Percentiles rank a stretch among this genome's conserved stretches.
phyloP scores from a whole-genome alignment of 176 grass and related monocot species.

The Pontederia paniculata region DNA sequence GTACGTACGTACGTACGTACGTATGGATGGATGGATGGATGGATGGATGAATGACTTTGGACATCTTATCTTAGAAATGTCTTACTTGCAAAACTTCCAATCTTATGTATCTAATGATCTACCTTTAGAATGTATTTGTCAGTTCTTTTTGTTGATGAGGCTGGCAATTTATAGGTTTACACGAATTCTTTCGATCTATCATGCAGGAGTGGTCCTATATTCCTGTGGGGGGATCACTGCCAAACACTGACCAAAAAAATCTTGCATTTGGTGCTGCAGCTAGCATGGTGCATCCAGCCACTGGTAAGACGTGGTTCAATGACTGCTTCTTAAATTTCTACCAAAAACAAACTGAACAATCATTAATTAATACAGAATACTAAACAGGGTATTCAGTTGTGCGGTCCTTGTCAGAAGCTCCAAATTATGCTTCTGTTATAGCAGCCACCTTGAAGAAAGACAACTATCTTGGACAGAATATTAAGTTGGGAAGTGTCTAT shows the following conservation, averaged over 20 bases:
- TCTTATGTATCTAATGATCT: too few relatives aligned
- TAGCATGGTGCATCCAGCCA: conserved; percentile 99
- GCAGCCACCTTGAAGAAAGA: conserved; percentile 61
- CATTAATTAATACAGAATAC: conserved; percentile 14
- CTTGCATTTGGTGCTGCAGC: conserved; percentile 99
- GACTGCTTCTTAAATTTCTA: neutral
- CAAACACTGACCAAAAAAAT: conserved; percentile 93
- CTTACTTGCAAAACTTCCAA: too few relatives aligned
- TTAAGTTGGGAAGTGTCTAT: conserved; percentile 29
- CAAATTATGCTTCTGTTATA: conserved; percentile 82
- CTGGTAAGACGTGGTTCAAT: conserved; percentile 32
- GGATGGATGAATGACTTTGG: too few relatives aligned
- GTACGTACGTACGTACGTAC: too few relatives aligned
- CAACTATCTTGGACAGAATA: conserved; percentile 33
- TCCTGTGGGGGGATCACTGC: conserved; percentile 95
- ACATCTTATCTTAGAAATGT: too few relatives aligned
- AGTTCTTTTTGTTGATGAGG: too few relatives aligned
- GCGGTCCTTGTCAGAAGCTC: conserved; percentile 94
- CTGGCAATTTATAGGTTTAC: too few relatives aligned
- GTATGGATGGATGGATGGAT: too few relatives aligned
- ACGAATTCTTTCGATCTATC: neutral
- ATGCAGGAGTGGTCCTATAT: conserved; percentile 69
- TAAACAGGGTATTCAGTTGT: conserved; percentile 91
- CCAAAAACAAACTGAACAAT: neutral
- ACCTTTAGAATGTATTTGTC: too few relatives aligned